A percentile compares a stretch with the other conserved stretches of the same genome.
phyloP scores from a whole-genome alignment of 2,329 filamentous ascomycete genomes.

The Hirsutella rhossiliensis region DNA sequence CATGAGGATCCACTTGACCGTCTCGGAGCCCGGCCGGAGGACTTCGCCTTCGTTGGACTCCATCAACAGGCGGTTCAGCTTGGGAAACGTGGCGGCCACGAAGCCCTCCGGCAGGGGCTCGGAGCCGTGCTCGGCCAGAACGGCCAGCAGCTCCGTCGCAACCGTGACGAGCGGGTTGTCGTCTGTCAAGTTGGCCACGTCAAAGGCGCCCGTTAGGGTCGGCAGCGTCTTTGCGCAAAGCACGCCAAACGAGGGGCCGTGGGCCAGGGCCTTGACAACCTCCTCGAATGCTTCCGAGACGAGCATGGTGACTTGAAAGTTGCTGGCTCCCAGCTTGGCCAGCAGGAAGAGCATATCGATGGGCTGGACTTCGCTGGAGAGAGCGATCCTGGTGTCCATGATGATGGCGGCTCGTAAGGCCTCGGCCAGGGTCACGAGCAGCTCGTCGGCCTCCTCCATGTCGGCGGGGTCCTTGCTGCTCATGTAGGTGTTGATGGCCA shows the following conservation, averaged over 20 bases:
- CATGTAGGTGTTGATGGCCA: slow-evolving; percentile 62
- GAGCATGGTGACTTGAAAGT: slow-evolving; percentile 82
- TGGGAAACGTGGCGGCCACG: slow-evolving; percentile 74
- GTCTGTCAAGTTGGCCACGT: slow-evolving; percentile 74
- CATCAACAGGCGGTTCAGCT: slow-evolving; percentile 72
- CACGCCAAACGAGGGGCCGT: slow-evolving; percentile 57
- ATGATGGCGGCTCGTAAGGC: slow-evolving; percentile 73
- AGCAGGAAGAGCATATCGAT: slow-evolving; percentile 79
- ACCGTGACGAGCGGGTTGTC: slow-evolving; percentile 79
- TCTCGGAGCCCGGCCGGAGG: slow-evolving; percentile 72
- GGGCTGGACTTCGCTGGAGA: slow-evolving; percentile 60
- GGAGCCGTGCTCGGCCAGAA: slow-evolving; percentile 70
- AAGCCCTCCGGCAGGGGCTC: slow-evolving; percentile 81
- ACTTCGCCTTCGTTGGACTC: slow-evolving; percentile 79
- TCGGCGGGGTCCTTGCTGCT: slow-evolving; percentile 70
- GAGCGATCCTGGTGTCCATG: slow-evolving; percentile 62
- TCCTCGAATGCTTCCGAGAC: slow-evolving; percentile 89
- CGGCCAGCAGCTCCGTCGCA: slow-evolving; percentile 71
- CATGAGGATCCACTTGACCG: slow-evolving; percentile 77
- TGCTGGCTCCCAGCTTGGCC: slow-evolving; percentile 76
- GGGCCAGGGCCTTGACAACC: slow-evolving; percentile 58
- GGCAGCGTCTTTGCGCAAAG: slow-evolving; percentile 82
- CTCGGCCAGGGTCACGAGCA: slow-evolving; percentile 82
- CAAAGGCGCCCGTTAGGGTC: slow-evolving; percentile 77
- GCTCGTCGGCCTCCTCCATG: slow-evolving; percentile 78